Conservation (phyloP, 106 monocot genomes). For the Gastrodia elata region DNA sequence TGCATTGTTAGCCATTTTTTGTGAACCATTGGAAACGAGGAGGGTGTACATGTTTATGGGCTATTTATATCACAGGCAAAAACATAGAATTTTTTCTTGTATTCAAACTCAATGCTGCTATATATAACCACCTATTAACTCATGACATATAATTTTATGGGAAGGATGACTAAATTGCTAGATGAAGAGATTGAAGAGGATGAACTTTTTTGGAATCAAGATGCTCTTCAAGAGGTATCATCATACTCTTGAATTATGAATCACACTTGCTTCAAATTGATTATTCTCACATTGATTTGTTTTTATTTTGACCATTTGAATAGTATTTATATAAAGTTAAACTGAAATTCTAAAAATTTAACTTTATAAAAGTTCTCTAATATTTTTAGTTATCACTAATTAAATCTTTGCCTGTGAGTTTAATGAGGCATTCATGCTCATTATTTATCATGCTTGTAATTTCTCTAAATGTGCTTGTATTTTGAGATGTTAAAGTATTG, state of each 20-base stretch:
- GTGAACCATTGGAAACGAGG: not conserved
- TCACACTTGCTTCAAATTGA: not conserved
- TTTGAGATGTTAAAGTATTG: not conserved
- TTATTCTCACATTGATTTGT: not conserved
- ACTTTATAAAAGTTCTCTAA: not conserved
- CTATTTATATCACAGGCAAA: not conserved
- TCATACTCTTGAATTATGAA: not conserved
- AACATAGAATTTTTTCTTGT: not conserved
- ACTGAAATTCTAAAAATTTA: not conserved
- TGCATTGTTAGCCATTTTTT: not conserved
- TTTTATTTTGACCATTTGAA: not conserved
- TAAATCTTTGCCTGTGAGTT: not conserved
- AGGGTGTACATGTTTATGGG: not conserved
- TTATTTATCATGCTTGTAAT: not conserved
- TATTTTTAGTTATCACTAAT: not conserved
- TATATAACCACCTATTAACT: not conserved
- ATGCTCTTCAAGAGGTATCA: constrained; percentile 85
- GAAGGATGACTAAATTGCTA: constrained; percentile 83
- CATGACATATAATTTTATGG: not conserved
- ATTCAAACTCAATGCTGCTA: not conserved
- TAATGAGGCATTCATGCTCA: not conserved
- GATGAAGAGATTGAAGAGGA: constrained; percentile 89
- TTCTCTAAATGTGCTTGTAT: not conserved
- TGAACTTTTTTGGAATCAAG: constrained; percentile 94
- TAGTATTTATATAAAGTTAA: not conserved